phyloP scores from a whole-genome alignment of 768 basidiomycete genomes.

The Guyanaporus albipodus region DNA sequence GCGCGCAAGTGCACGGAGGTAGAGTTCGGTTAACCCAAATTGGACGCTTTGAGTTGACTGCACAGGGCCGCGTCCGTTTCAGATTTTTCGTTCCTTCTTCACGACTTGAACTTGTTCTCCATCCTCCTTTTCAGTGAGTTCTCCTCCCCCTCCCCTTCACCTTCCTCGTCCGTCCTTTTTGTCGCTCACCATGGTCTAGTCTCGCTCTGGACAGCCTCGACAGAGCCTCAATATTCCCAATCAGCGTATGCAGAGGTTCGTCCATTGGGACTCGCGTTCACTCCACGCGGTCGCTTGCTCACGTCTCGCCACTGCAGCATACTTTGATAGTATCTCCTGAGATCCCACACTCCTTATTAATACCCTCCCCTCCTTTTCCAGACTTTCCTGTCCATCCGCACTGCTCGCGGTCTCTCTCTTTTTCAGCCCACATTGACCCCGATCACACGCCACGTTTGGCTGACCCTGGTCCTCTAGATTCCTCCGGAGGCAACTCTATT shows the following conservation, averaged over 20 bases:
- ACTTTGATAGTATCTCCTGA: background rate
- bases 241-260: slow-evolving; percentile 19
- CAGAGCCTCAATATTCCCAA: background rate
- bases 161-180: too few species aligned
- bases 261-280: too few species aligned
- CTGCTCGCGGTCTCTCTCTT: background rate
- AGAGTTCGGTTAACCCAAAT: too few species aligned
- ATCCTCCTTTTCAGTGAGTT: too few species aligned
- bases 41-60: too few species aligned
- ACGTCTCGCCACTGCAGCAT: slow-evolving; percentile 7
- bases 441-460: slow-evolving; percentile 9
- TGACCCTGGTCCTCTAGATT: background rate
- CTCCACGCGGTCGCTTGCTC: too few species aligned
- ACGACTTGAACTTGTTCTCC: too few species aligned
- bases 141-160: too few species aligned
- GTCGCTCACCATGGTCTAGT: background rate
- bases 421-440: slow-evolving; percentile 10
- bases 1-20: too few species aligned
- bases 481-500: slow-evolving; percentile 19
- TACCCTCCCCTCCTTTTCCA: slow-evolving; percentile 7
- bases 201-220: background rate
- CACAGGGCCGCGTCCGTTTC: too few species aligned
- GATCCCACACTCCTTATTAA: slow-evolving; percentile 13
- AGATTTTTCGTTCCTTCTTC: too few species aligned
- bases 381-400: too few species aligned